Evolutionary conservation across 139 green algal genomes (phyloP).

Genomic region (Micractinium conductrix): DNA sequence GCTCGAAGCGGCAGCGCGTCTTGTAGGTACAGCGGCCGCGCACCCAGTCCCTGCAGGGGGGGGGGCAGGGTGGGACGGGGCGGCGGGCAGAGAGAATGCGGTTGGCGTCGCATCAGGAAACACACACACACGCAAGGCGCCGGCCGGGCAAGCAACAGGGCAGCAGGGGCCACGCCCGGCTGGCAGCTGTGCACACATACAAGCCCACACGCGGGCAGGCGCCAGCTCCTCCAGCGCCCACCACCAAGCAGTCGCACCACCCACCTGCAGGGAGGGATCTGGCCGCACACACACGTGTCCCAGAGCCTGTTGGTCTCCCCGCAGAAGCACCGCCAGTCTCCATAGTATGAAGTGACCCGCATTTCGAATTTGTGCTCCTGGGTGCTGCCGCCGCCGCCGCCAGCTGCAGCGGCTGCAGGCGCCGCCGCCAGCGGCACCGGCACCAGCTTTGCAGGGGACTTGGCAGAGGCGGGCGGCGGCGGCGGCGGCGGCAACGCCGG

Average conservation of each 20-base stretch:
- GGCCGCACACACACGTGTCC: constrained; percentile 57
- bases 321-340: constrained; percentile 59
- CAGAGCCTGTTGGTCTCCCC: constrained; percentile 47
- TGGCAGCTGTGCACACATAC: too few species aligned
- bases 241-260: too few species aligned
- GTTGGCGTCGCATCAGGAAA: too few species aligned
- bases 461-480: not conserved
- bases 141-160: too few species aligned
- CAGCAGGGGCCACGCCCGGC: too few species aligned
- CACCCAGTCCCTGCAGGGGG: constrained; percentile 52
- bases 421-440: not conserved
- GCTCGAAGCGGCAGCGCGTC: constrained; percentile 46
- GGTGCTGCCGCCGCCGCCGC: not conserved
- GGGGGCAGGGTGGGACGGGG: not conserved
- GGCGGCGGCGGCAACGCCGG: not conserved
- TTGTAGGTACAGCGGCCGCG: constrained; percentile 56
- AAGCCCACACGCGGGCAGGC: too few species aligned
- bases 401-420: not conserved
- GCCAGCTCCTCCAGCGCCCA: too few species aligned
- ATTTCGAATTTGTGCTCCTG: constrained; percentile 35
- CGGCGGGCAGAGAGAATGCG: too few species aligned
- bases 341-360: constrained; percentile 52
- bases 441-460: not conserved
- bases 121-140: too few species aligned
- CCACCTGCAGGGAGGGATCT: constrained; percentile 45